These are phyloP conservation scores for Globisporangium abappressorium DNA, from an alignment of 352 stramenopile genomes.

Conservation along the genomic window DNA sequence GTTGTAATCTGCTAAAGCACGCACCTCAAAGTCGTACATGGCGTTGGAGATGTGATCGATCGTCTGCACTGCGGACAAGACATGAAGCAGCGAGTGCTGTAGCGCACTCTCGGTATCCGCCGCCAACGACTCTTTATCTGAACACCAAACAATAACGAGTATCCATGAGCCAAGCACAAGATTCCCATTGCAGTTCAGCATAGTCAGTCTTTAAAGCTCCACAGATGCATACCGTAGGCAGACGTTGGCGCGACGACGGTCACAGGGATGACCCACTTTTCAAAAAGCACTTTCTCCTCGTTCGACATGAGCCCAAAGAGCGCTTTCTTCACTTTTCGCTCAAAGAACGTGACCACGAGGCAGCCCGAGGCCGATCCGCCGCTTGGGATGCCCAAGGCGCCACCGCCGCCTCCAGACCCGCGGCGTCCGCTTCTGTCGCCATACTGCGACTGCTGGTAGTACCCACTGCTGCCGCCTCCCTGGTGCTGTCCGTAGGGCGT, in stretches of 20 bases:
- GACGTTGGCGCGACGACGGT: slow-evolving; percentile 46
- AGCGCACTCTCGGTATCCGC: slow-evolving; percentile 62
- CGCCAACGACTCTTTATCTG: slow-evolving; percentile 49
- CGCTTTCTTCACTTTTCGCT: slow-evolving; percentile 79
- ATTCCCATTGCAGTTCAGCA: no score
- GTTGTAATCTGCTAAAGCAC: background rate
- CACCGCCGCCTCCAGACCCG: slow-evolving; percentile 20
- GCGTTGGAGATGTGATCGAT: slow-evolving; percentile 77
- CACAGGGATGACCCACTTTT: slow-evolving; percentile 79
- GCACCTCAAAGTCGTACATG: slow-evolving; percentile 85
- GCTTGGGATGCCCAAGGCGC: slow-evolving; percentile 13
- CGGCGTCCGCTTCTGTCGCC: slow-evolving; percentile 20
- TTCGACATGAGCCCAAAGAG: slow-evolving; percentile 84
- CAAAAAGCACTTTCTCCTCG: slow-evolving; percentile 83
- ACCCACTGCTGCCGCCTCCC: slow-evolving; percentile 14
- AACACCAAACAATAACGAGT: background rate
- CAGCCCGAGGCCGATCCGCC: slow-evolving; percentile 29
- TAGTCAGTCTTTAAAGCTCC: no score
- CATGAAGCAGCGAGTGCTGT: slow-evolving; percentile 69
- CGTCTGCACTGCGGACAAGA: slow-evolving; percentile 68
- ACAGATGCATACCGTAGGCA: slow-evolving; percentile 28
- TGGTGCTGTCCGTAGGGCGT: slow-evolving; percentile 16
- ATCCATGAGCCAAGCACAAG: background rate
- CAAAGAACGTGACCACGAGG: slow-evolving; percentile 74
- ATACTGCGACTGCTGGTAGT: slow-evolving; percentile 23